These are phyloP conservation scores for Hypoxylon trugodes DNA, from an alignment of 495 filamentous ascomycete genomes.

Conservation along the genomic window DNA sequence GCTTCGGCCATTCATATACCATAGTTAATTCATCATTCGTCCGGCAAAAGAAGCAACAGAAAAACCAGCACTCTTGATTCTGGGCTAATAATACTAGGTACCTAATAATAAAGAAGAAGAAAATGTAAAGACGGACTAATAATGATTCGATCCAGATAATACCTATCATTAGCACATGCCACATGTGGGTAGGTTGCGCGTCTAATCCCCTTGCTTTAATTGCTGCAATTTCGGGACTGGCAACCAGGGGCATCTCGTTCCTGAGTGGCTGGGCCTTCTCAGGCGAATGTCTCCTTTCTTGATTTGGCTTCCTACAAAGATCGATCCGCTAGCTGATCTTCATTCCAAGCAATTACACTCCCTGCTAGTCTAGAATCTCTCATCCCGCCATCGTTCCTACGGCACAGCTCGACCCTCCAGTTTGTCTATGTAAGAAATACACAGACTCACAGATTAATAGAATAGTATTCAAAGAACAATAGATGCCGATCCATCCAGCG, in stretches of 20 bases:
- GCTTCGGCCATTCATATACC: neutral
- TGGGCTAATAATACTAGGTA: slow-evolving; percentile 8
- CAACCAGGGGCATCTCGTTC: slow-evolving; percentile 13
- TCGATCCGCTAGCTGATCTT: slow-evolving; percentile 34
- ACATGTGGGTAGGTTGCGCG: slow-evolving; percentile 37
- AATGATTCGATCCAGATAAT: slow-evolving; percentile 37
- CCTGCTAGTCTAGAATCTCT: slow-evolving; percentile 7
- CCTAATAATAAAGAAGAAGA: slow-evolving; percentile 7
- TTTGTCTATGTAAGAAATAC: neutral
- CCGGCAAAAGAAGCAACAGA: slow-evolving; percentile 1
- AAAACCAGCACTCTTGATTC: neutral
- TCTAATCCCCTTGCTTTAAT: slow-evolving; percentile 39
- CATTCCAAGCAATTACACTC: slow-evolving; percentile 31
- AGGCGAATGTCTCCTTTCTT: slow-evolving; percentile 26
- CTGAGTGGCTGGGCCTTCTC: slow-evolving; percentile 34
- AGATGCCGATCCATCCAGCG: too few relatives aligned
- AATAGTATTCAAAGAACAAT: neutral
- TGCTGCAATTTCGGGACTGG: slow-evolving; percentile 40
- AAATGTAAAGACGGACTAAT: slow-evolving; percentile 6
- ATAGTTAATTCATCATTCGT: neutral
- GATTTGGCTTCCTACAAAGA: slow-evolving; percentile 22
- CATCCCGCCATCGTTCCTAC: slow-evolving; percentile 19
- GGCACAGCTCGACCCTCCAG: slow-evolving; percentile 1
- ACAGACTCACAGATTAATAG: neutral
- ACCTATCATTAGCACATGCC: slow-evolving; percentile 36